Evolutionary conservation across 306 rosid species (phyloP).

Genomic region (Prunus dulcis): DNA sequence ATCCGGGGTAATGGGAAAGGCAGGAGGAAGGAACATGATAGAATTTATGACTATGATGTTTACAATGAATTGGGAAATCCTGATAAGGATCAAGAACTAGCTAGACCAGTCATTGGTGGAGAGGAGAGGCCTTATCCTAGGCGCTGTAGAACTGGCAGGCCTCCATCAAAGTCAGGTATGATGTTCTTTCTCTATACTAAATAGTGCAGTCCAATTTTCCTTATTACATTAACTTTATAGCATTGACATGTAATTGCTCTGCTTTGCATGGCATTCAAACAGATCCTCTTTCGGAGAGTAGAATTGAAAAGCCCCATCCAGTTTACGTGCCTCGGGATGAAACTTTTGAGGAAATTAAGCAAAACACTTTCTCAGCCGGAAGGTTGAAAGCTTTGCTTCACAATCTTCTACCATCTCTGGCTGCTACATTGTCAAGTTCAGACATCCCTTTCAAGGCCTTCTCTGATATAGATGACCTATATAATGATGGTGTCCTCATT

Average conservation of each 20-base stretch:
- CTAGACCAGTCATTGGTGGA: constrained; percentile 64
- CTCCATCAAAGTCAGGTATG: constrained; percentile 57
- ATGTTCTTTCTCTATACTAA: neutral
- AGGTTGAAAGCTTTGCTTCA: constrained; percentile 89
- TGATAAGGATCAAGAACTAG: constrained; percentile 62
- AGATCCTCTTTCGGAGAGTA: constrained; percentile 72
- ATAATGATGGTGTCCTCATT: constrained; percentile 64
- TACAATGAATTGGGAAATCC: constrained; percentile 94
- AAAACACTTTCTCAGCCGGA: constrained; percentile 76
- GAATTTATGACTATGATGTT: constrained; percentile 77
- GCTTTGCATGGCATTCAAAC: constrained; percentile 24
- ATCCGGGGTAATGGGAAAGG: constrained; percentile 60
- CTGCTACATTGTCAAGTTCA: constrained; percentile 70
- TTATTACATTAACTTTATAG: neutral
- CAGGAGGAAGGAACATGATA: constrained; percentile 61
- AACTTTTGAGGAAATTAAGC: constrained; percentile 89
- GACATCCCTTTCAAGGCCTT: constrained; percentile 82
- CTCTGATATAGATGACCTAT: constrained; percentile 85
- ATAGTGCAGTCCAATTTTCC: neutral
- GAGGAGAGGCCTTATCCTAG: constrained; percentile 81
- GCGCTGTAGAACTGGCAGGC: constrained; percentile 86
- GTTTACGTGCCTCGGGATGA: constrained; percentile 94
- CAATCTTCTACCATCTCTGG: constrained; percentile 78
- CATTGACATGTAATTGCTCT: constrained; percentile 18
- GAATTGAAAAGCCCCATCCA: constrained; percentile 96